Evolutionary conservation across 768 basidiomycete species (phyloP), one percentile per base, ranked within the genome.

Genomic region (Boletus vermiculosoides): DNA sequence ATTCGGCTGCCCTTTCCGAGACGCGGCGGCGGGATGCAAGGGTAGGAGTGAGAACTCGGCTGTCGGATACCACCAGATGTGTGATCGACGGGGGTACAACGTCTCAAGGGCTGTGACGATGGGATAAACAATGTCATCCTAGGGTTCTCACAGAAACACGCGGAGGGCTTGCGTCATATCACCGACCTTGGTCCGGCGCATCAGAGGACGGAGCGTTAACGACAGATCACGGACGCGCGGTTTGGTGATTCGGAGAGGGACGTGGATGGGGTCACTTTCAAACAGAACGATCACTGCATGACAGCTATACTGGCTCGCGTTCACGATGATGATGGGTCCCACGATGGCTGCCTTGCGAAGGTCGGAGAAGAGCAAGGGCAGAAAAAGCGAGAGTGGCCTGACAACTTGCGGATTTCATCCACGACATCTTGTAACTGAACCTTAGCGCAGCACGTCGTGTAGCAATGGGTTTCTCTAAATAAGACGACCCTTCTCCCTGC

Each of bases 371-470:
- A n/a, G 39, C 4, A n/a, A 39, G n/a, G 39, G 39, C 1, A 39
- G 18, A 39, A 39, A n/a, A 39, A 39, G 6, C 7, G 37, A 18
- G 18, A 39, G 37, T n/a, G 18, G 10, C 39, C 7, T 10, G 18
- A 8, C 9, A 39, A 39, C 8, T n/a, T 18, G 6, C 15, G 25
- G 37, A 18, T 23, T 7, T 64, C 23, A 3, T 13, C n/a, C 22
- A 63, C 52, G 20, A 59, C 36, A 12, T 39, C 34, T n/a, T 51
- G 49, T 1, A 56, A 16, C 13, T 45, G 41, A n/a, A 56, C 9
- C 5, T 25, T 5, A 25, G 25, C 5, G 25, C 25, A 25, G 25
- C 25, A 25, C 25, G 25, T 25, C 25, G 25, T 25, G 25, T 5
- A 25, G 25, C 25, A 5, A 25, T 25, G 25, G 25, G 3, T 25